Percentiles rank a stretch among this genome's conserved stretches.
phyloP scores from a whole-genome alignment of 768 basidiomycete genomes.

The Tephrocybe rancida region DNA sequence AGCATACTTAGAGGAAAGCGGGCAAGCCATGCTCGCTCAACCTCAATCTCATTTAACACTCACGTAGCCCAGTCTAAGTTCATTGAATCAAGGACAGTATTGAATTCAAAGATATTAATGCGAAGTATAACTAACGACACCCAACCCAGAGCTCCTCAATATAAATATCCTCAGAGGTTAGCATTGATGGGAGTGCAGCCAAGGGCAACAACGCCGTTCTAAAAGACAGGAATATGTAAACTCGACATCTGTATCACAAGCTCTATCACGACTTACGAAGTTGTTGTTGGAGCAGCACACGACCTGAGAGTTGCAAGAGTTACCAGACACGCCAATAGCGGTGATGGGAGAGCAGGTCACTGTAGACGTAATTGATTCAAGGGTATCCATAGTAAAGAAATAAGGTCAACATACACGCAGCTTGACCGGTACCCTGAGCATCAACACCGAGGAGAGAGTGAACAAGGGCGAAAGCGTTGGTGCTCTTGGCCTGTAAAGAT shows the following conservation, averaged over 20 bases:
- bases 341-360: not conserved
- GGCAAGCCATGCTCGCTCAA: too few species aligned
- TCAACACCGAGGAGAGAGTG: not conserved
- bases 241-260: not conserved
- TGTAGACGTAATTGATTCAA: not conserved
- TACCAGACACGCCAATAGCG: not conserved
- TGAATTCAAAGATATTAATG: too few species aligned
- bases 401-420: not conserved
- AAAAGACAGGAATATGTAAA: not conserved
- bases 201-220: not conserved
- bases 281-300: conserved; percentile 1
- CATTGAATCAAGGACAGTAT: too few species aligned
- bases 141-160: too few species aligned
- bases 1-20: too few species aligned
- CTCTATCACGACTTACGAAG: not conserved
- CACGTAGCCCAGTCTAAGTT: too few species aligned
- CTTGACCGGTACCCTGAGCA: not conserved
- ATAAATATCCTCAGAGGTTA: not conserved
- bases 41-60: too few species aligned
- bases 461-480: not conserved
- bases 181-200: conserved; percentile 9
- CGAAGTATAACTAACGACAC: too few species aligned
- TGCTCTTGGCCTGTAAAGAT: not conserved
- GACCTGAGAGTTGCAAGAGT: not conserved
- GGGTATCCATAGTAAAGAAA: not conserved